Percentiles rank a stretch among this genome's conserved stretches.
Evolutionary conservation across 129 eudicot species (phyloP).

Genomic region (Centella asiatica): DNA sequence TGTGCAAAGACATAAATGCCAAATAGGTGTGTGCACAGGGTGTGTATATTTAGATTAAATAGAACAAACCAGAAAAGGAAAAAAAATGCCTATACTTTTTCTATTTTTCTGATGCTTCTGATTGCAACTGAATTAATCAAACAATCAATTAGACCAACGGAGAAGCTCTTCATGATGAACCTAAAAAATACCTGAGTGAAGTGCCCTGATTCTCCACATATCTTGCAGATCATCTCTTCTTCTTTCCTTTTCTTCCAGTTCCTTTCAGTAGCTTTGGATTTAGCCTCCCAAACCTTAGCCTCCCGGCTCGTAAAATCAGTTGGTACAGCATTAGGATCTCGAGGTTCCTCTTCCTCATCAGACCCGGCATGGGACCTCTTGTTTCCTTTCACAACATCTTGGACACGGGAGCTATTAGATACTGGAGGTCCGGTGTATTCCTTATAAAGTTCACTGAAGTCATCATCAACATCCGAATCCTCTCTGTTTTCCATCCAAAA

Average conservation of each 20-base stretch:
- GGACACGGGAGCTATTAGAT: constrained; percentile 31
- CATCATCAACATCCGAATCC: constrained; percentile 78
- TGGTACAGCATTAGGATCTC: constrained; percentile 94
- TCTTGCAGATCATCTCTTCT: constrained; percentile 95
- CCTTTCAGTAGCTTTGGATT: constrained; percentile 96
- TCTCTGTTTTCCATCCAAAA: constrained; percentile 51
- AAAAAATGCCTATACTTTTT: too few relatives aligned
- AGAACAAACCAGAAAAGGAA: too few relatives aligned
- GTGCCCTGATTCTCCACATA: constrained; percentile 97
- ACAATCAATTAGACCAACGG: constrained; percentile 5
- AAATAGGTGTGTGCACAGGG: too few relatives aligned
- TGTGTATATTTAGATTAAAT: too few relatives aligned
- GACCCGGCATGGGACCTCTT: constrained; percentile 70
- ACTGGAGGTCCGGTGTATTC: constrained; percentile 90
- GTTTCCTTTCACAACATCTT: constrained; percentile 35
- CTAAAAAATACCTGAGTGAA: constrained; percentile 70
- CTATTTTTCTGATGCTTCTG: too few relatives aligned
- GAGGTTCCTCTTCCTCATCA: constrained; percentile 76
- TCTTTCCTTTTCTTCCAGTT: constrained; percentile 98
- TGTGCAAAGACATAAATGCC: too few relatives aligned
- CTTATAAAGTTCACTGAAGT: constrained; percentile 89
- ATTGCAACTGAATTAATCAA: too few relatives aligned
- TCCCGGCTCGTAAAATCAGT: constrained; percentile 99
- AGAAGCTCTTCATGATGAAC: not conserved
- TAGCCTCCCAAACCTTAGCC: constrained; percentile 99